Evolutionary conservation across 2,329 filamentous ascomycete genomes (phyloP).

Genomic region (Setomelanomma holmii): DNA sequence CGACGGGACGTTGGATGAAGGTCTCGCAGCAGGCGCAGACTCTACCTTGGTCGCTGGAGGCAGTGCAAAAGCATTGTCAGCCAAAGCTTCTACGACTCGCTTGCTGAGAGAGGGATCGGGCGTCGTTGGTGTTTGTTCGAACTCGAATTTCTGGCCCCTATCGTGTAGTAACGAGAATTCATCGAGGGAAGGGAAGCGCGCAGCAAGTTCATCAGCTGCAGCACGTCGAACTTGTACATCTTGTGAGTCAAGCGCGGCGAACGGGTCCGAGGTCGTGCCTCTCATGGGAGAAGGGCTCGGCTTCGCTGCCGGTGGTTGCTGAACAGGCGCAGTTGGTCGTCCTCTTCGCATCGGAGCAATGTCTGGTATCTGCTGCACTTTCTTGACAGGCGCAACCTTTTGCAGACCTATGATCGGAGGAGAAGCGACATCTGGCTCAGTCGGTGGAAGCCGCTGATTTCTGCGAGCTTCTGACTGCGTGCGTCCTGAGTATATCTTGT

Average conservation of each 20-base stretch:
- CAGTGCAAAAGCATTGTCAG: slow-evolving; percentile 80
- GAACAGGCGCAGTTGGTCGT: slow-evolving; percentile 66
- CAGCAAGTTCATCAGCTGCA: slow-evolving; percentile 79
- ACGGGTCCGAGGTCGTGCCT: slow-evolving; percentile 79
- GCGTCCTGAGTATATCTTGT: slow-evolving; percentile 58
- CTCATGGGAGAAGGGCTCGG: slow-evolving; percentile 73
- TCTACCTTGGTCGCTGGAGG: slow-evolving; percentile 42
- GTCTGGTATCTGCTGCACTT: slow-evolving; percentile 79
- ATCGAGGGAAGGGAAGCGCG: slow-evolving; percentile 87
- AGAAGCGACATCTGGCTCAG: slow-evolving; percentile 60
- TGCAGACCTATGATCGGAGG: slow-evolving; percentile 77
- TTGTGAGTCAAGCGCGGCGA: slow-evolving; percentile 83
- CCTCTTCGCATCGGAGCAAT: slow-evolving; percentile 94
- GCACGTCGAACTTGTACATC: slow-evolving; percentile 55
- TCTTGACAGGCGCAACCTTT: slow-evolving; percentile 76
- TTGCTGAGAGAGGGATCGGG: slow-evolving; percentile 63
- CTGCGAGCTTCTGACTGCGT: slow-evolving; percentile 70
- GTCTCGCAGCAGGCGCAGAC: slow-evolving; percentile 36
- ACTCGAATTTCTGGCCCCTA: slow-evolving; percentile 82
- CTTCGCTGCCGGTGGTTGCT: slow-evolving; percentile 55
- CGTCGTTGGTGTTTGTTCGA: slow-evolving; percentile 58
- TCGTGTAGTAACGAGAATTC: slow-evolving; percentile 93
- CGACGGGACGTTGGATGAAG: slow-evolving; percentile 39
- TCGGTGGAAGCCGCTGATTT: slow-evolving; percentile 65
- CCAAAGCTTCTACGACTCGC: slow-evolving; percentile 76